A percentile compares a stretch with the other conserved stretches of the same genome.
Evolutionary conservation across 148 eudicot species (phyloP).

Genomic region (Camellia granthamiana): DNA sequence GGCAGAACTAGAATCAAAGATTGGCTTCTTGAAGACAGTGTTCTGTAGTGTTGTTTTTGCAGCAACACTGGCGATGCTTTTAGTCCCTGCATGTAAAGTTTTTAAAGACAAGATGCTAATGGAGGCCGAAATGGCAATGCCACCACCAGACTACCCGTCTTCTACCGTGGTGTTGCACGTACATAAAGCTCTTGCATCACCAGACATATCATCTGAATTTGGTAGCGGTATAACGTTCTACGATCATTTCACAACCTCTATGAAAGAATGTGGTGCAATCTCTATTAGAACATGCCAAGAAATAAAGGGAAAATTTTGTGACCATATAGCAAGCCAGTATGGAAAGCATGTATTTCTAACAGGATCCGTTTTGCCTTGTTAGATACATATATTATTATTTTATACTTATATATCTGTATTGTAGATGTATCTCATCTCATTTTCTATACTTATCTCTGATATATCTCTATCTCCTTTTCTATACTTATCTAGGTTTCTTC

Average conservation of each 20-base stretch:
- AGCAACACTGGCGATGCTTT: slow-evolving; percentile 37
- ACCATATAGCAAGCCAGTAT: slow-evolving; percentile 41
- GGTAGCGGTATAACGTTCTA: slow-evolving; percentile 46
- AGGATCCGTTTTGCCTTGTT: slow-evolving; percentile 40
- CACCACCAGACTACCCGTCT: slow-evolving; percentile 58
- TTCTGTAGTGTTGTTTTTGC: slow-evolving; percentile 54
- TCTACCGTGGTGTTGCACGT: slow-evolving; percentile 35
- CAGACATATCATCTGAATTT: slow-evolving; percentile 34
- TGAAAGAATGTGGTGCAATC: slow-evolving; percentile 40
- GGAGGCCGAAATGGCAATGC: slow-evolving; percentile 30
- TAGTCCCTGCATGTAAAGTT: slow-evolving; percentile 25
- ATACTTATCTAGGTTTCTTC: too few species aligned
- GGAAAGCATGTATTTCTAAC: slow-evolving; percentile 32
- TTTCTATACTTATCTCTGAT: too few species aligned
- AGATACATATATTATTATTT: too few species aligned
- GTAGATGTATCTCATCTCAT: too few species aligned
- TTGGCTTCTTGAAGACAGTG: slow-evolving; percentile 37
- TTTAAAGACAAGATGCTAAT: slow-evolving; percentile 21
- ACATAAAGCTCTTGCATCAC: slow-evolving; percentile 29
- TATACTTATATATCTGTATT: too few species aligned
- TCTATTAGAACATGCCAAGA: slow-evolving; percentile 53
- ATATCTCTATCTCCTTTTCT: too few species aligned
- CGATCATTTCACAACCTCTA: slow-evolving; percentile 30
- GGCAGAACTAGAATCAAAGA: slow-evolving; percentile 30
- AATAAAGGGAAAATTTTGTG: slow-evolving; percentile 49